Conservation (phyloP, 2,329 filamentous ascomycete species). For the Trichoderma polysporum region DNA sequence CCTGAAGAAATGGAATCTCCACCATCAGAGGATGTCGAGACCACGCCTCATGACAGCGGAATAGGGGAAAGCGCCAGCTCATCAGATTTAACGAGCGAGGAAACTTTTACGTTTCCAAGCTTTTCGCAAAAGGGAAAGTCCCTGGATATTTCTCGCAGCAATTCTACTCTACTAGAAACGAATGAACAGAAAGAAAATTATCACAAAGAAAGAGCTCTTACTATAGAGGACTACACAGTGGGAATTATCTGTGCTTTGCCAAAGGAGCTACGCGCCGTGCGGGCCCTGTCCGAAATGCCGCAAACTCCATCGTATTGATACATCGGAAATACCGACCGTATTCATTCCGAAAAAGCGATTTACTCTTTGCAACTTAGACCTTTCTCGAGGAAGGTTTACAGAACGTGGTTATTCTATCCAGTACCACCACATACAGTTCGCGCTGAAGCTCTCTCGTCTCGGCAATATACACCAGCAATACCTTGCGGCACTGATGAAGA, state of each 20-base stretch:
- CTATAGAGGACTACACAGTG: constrained; percentile 17
- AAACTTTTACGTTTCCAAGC: too few species aligned
- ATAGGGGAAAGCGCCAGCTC: not conserved
- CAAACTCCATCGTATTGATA: not conserved
- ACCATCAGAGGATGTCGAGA: not conserved
- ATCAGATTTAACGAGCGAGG: too few species aligned
- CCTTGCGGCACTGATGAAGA: not conserved
- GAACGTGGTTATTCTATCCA: not conserved
- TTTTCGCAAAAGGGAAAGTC: too few species aligned
- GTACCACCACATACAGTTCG: not conserved
- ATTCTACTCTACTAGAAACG: too few species aligned
- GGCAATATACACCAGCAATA: not conserved
- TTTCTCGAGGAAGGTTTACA: not conserved
- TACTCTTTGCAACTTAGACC: not conserved
- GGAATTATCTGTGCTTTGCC: constrained; percentile 23
- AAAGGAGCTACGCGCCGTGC: constrained; percentile 13
- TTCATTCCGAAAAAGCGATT: not conserved
- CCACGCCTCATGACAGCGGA: not conserved
- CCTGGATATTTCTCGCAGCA: too few species aligned
- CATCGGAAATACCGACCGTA: not conserved
- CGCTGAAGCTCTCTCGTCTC: not conserved
- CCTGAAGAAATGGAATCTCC: not conserved
- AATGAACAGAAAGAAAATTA: too few species aligned
- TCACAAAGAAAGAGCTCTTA: too few species aligned
- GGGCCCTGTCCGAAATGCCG: not conserved